Evolutionary conservation across 2,329 filamentous ascomycete species (phyloP).

Genomic region (Colletotrichum zoysiae): DNA sequence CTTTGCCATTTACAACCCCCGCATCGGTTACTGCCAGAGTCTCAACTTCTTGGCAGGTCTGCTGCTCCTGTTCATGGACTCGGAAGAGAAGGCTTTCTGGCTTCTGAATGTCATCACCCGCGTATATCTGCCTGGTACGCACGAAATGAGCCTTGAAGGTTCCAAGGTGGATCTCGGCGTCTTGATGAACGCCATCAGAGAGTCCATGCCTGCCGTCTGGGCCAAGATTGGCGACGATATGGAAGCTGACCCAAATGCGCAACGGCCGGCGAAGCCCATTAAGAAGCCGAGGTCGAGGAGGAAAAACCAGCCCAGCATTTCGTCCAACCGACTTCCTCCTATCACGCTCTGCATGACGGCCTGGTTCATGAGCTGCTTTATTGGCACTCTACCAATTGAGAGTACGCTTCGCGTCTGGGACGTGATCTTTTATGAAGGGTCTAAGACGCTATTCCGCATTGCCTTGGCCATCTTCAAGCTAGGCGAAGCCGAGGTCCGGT

Average conservation of each 20-base stretch:
- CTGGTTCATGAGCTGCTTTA: constrained; percentile 98
- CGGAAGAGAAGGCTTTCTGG: constrained; percentile 93
- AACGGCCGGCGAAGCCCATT: constrained; percentile 48
- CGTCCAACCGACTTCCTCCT: constrained; percentile 77
- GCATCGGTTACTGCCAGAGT: constrained; percentile 95
- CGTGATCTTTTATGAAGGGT: constrained; percentile 94
- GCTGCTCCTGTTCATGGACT: constrained; percentile 86
- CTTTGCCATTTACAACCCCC: constrained; percentile 90
- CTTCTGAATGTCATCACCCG: constrained; percentile 93
- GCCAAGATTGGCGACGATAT: constrained; percentile 86
- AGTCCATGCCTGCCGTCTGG: constrained; percentile 87
- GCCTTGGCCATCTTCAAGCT: constrained; percentile 92
- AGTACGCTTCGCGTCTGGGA: constrained; percentile 95
- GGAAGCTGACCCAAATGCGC: constrained; percentile 61
- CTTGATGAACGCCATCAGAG: constrained; percentile 87
- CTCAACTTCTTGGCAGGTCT: constrained; percentile 95
- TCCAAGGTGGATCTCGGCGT: constrained; percentile 95
- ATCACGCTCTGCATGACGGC: constrained; percentile 94
- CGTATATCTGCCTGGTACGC: constrained; percentile 89
- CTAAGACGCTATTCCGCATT: constrained; percentile 92
- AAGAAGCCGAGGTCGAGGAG: constrained; percentile 53
- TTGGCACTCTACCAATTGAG: constrained; percentile 92
- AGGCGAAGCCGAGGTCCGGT: constrained; percentile 83
- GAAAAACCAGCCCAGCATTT: constrained; percentile 55
- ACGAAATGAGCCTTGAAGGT: constrained; percentile 89